A percentile compares a stretch with the other conserved stretches of the same genome.
Conservation (phyloP, 1,139 yeast species). For the Blastobotrys arbuscula region DNA sequence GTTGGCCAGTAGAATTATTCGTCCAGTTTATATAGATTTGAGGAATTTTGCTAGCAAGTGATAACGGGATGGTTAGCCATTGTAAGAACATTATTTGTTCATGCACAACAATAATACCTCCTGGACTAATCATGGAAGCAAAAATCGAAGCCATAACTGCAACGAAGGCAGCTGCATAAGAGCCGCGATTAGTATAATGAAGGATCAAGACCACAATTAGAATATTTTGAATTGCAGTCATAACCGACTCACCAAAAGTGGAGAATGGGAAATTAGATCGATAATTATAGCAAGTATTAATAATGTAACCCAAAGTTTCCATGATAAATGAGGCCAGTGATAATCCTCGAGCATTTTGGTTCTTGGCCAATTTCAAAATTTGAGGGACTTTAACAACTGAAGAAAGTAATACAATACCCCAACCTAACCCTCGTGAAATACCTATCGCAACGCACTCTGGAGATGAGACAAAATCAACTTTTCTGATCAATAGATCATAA, state of each 20-base stretch:
- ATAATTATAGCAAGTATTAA: conserved; percentile 40
- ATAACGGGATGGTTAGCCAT: conserved; percentile 49
- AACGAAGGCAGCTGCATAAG: conserved; percentile 25
- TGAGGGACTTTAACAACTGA: conserved; percentile 39
- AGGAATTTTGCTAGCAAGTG: conserved; percentile 50
- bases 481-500: conserved; percentile 22
- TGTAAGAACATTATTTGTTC: conserved; percentile 38
- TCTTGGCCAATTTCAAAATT: conserved; percentile 30
- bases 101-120: conserved; percentile 23
- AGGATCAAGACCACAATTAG: conserved; percentile 35
- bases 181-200: conserved; percentile 23
- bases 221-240: conserved; percentile 39
- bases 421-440: conserved; percentile 32
- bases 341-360: conserved; percentile 35
- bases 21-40: conserved; percentile 47
- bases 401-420: conserved; percentile 36
- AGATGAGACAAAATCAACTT: conserved; percentile 26
- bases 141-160: conserved; percentile 24
- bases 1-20: conserved; percentile 49
- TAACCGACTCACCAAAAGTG: conserved; percentile 41
- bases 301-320: conserved; percentile 38
- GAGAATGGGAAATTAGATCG: conserved; percentile 39
- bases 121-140: conserved; percentile 20
- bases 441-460: conserved; percentile 30
- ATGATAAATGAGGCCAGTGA: conserved; percentile 35